A percentile compares a stretch with the other conserved stretches of the same genome.
These are phyloP conservation scores for Nelumbo lutea DNA, from an alignment of 164 flowering plant genomes.

Conservation along the genomic window DNA sequence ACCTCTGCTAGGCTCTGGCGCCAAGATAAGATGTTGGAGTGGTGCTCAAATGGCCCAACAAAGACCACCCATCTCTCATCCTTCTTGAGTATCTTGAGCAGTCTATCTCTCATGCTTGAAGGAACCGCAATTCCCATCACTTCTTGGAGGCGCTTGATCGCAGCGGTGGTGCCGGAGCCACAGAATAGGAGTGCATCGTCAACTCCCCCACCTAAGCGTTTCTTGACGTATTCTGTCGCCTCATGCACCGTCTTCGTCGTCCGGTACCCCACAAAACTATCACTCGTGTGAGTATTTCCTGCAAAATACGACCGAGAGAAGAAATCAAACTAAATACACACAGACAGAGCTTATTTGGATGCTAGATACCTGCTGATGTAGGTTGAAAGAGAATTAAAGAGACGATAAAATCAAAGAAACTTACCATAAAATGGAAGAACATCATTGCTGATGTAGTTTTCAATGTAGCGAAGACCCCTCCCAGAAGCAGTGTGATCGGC, in stretches of 20 bases:
- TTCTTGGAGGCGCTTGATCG: conserved; percentile 22
- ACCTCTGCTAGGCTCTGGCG: conserved; percentile 23
- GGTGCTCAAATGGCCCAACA: conserved; percentile 36
- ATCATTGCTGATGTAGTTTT: not conserved
- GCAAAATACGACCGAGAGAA: not conserved
- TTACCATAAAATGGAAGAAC: conserved; percentile 1
- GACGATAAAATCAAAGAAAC: not conserved
- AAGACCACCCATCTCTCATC: conserved; percentile 8
- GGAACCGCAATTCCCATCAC: conserved; percentile 10
- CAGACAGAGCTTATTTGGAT: no score
- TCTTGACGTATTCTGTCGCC: conserved; percentile 22
- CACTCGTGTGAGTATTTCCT: conserved; percentile 6
- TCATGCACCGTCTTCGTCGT: conserved; percentile 23
- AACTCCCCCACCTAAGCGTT: conserved; percentile 25
- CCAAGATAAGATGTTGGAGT: conserved; percentile 39
- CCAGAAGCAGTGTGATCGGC: conserved; percentile 21
- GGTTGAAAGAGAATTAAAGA: no score
- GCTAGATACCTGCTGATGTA: no score
- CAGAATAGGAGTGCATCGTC: conserved; percentile 14
- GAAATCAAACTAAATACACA: no score
- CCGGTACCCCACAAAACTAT: conserved; percentile 1
- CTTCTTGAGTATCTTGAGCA: not conserved
- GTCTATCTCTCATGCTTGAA: conserved; percentile 29
- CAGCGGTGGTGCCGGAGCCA: conserved; percentile 26
- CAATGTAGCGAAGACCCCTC: conserved; percentile 1